phyloP scores from a whole-genome alignment of 495 filamentous ascomycete genomes.

The Aspergillus cavernicola region DNA sequence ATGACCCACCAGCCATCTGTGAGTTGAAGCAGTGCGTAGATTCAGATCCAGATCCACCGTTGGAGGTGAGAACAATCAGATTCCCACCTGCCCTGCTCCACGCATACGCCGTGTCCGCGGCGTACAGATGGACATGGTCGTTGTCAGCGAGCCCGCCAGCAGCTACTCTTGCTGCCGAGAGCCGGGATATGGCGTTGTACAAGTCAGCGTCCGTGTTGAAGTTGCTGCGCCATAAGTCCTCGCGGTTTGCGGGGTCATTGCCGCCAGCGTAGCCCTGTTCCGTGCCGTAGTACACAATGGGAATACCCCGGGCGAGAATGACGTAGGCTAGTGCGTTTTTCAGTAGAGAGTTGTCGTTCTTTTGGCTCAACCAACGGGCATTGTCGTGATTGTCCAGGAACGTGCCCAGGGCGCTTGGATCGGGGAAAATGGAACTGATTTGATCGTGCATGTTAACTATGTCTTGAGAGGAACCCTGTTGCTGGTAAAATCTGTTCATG shows the following conservation, averaged over 20 bases:
- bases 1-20: background rate
- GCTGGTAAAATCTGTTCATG: constrained; percentile 44
- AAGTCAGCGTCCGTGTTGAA: constrained; percentile 47
- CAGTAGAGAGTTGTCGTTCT: constrained; percentile 46
- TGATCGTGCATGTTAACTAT: constrained; percentile 57
- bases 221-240: constrained; percentile 67
- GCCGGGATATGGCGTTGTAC: constrained; percentile 4
- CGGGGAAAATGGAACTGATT: constrained; percentile 51
- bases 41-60: background rate
- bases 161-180: background rate
- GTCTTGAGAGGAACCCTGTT: constrained; percentile 51
- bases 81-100: background rate
- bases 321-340: constrained; percentile 69
- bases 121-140: background rate
- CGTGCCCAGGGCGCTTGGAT: constrained; percentile 62
- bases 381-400: constrained; percentile 83
- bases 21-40: background rate
- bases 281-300: constrained; percentile 65
- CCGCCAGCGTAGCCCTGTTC: constrained; percentile 69
- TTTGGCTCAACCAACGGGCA: constrained; percentile 58
- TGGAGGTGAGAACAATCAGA: background rate
- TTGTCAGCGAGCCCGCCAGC: background rate
- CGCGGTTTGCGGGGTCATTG: constrained; percentile 64
- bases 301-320: constrained; percentile 65
- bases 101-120: background rate